These are phyloP conservation scores for Penicillium antarcticum DNA, from an alignment of 495 filamentous ascomycete species.

Conservation along the genomic window DNA sequence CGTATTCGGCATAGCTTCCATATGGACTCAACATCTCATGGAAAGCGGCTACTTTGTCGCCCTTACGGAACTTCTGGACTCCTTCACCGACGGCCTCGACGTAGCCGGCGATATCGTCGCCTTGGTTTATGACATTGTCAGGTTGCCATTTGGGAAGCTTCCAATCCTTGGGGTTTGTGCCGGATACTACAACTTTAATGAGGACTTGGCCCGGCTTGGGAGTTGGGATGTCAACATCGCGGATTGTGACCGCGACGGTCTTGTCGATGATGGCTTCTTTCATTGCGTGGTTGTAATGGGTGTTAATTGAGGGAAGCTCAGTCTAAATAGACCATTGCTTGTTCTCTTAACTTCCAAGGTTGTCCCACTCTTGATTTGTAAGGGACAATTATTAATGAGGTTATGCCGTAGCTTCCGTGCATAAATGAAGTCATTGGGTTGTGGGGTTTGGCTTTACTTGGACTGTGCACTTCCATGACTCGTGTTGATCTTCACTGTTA, in stretches of 20 bases:
- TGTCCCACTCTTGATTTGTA: background rate
- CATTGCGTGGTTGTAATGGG: constrained; percentile 37
- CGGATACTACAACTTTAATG: constrained; percentile 65
- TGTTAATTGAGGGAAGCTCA: too few relatives aligned
- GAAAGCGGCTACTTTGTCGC: constrained; percentile 70
- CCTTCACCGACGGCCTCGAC: constrained; percentile 59
- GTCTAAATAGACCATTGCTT: too few relatives aligned
- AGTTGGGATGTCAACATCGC: constrained; percentile 61
- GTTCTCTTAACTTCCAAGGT: too few relatives aligned
- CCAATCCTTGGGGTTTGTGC: constrained; percentile 82
- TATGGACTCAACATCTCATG: constrained; percentile 54
- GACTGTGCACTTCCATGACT: too few relatives aligned
- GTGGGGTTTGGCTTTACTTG: too few relatives aligned
- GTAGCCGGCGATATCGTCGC: constrained; percentile 72
- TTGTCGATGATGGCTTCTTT: constrained; percentile 61
- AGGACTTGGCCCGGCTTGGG: constrained; percentile 61
- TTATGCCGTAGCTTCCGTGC: background rate
- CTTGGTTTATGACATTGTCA: constrained; percentile 45
- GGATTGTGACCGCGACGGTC: constrained; percentile 55
- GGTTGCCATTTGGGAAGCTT: constrained; percentile 41
- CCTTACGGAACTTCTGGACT: constrained; percentile 59
- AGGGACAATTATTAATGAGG: background rate
- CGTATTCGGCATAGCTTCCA: constrained; percentile 71
- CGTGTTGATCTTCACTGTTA: too few relatives aligned
- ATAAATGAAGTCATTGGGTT: too few relatives aligned